phyloP scores from a whole-genome alignment of 2,329 filamentous ascomycete genomes.

The Xylariales sp. region DNA sequence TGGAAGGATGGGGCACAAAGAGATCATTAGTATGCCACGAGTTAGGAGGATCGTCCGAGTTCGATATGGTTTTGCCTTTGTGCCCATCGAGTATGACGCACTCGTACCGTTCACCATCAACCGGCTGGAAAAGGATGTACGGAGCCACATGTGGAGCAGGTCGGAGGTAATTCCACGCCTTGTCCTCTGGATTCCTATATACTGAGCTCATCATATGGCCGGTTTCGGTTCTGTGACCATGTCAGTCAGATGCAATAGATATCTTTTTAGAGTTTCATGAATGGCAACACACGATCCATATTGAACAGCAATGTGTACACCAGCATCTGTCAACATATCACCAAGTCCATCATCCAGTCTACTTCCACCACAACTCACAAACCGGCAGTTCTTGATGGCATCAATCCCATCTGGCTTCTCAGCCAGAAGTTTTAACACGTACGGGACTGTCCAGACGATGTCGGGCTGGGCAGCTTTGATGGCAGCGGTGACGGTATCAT shows the following conservation, averaged over 20 bases:
- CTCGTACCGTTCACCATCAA: slow-evolving; percentile 28
- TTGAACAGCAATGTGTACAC: slow-evolving; percentile 45
- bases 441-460: slow-evolving; percentile 52
- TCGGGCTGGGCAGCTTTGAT: slow-evolving; percentile 36
- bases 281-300: slow-evolving; percentile 45
- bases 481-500: slow-evolving; percentile 33
- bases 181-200: slow-evolving; percentile 42
- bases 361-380: slow-evolving; percentile 47
- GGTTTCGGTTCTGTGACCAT: slow-evolving; percentile 44
- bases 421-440: slow-evolving; percentile 51
- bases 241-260: no score
- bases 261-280: slow-evolving; percentile 1
- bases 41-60: slow-evolving; percentile 37
- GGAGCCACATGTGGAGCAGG: slow-evolving; percentile 31
- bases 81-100: slow-evolving; percentile 25
- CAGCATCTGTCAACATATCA: slow-evolving; percentile 38
- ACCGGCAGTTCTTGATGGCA: slow-evolving; percentile 33
- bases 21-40: slow-evolving; percentile 41
- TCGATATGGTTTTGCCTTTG: slow-evolving; percentile 24
- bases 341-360: slow-evolving; percentile 50
- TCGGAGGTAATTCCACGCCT: slow-evolving; percentile 52
- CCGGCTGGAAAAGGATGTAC: slow-evolving; percentile 31
- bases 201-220: slow-evolving; percentile 54
- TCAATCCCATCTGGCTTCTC: slow-evolving; percentile 48
- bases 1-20: slow-evolving; percentile 35